These are phyloP conservation scores for Lactifluus pinguis DNA, from an alignment of 768 basidiomycete species.

Conservation along the genomic window DNA sequence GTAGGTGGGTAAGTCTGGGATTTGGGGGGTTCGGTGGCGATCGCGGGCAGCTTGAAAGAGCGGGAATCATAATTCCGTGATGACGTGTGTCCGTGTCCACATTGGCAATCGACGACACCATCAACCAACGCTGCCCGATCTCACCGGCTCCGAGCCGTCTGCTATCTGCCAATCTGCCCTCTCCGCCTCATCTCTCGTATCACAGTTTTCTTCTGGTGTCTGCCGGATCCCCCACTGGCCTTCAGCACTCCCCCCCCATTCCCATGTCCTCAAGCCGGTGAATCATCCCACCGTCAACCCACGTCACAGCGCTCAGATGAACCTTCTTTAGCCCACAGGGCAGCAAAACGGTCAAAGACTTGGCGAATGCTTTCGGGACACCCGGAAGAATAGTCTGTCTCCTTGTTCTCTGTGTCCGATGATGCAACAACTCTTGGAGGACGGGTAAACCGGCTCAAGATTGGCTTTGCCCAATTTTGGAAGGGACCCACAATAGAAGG, in stretches of 20 bases:
- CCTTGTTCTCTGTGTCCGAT: not conserved
- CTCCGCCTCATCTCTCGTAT: constrained; percentile 44
- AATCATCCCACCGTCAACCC: constrained; percentile 45
- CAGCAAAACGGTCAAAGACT: constrained; percentile 41
- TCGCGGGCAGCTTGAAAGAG: no score
- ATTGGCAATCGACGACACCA: no score
- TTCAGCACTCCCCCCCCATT: constrained; percentile 49
- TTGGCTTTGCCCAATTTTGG: constrained; percentile 42
- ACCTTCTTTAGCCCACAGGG: constrained; percentile 56
- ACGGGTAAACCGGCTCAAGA: constrained; percentile 22
- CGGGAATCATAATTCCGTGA: no score
- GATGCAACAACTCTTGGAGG: constrained; percentile 20
- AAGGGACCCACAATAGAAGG: not conserved
- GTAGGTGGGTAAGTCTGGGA: no score
- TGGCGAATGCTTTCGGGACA: constrained; percentile 39
- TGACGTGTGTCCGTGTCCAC: no score
- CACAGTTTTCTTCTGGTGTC: constrained; percentile 38
- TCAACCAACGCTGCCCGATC: no score
- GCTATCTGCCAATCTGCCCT: constrained; percentile 28
- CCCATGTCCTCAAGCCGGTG: constrained; percentile 52
- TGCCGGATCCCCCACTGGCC: constrained; percentile 64
- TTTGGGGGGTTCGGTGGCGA: no score
- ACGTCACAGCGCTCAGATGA: constrained; percentile 65
- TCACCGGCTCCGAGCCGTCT: not conserved
- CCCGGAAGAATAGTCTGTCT: constrained; percentile 50